These are phyloP conservation scores for Dysphania ambrosioides DNA, from an alignment of 148 eudicot species.

Conservation along the genomic window DNA sequence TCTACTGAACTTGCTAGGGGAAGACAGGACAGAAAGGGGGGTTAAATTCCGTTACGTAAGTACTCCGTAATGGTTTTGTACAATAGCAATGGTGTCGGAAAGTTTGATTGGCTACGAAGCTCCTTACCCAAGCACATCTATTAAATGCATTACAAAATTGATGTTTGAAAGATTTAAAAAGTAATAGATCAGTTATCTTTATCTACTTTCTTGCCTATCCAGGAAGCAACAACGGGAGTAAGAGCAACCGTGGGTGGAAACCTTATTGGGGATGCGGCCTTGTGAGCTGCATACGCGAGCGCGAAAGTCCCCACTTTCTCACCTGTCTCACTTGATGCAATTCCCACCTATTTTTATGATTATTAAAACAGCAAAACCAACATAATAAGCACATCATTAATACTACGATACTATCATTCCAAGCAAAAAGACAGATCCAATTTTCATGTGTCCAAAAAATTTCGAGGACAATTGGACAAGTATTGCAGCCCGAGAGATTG, in stretches of 20 bases:
- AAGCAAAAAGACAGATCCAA: too few species aligned
- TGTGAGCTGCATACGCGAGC: conserved; percentile 96
- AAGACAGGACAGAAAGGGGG: too few species aligned
- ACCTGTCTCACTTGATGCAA: conserved; percentile 62
- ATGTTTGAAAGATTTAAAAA: neutral
- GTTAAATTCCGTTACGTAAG: too few species aligned
- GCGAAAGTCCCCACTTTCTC: conserved; percentile 99
- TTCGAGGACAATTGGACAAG: too few species aligned
- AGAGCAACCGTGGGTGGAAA: conserved; percentile 99
- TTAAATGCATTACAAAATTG: neutral
- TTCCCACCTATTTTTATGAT: conserved; percentile 78
- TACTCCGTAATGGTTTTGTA: too few species aligned
- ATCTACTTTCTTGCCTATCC: conserved; percentile 86
- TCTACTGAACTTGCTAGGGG: too few species aligned
- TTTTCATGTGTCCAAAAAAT: too few species aligned
- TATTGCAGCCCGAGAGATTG: too few species aligned
- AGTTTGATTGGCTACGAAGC: neutral
- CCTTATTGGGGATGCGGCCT: conserved; percentile 93
- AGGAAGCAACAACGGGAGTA: conserved; percentile 85
- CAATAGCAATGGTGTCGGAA: neutral
- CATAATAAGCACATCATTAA: too few species aligned
- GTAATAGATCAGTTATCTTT: conserved; percentile 28
- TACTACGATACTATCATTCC: too few species aligned
- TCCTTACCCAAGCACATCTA: neutral
- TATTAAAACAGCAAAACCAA: too few species aligned